Evolutionary conservation across 1,139 yeast species (phyloP).

Genomic region (Kodamaea arcana): DNA sequence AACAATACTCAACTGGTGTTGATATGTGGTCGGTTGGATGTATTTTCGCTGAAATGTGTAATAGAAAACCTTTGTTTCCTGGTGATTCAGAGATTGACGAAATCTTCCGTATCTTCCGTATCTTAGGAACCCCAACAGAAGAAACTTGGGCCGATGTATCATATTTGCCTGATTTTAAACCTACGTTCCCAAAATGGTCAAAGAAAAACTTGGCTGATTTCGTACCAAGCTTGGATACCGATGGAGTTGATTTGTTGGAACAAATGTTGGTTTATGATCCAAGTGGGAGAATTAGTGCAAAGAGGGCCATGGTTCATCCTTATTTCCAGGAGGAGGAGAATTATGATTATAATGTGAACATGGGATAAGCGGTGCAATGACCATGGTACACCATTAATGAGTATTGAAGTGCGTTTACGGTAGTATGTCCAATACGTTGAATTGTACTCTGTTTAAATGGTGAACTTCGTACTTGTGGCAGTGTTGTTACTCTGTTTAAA

Average conservation of each 20-base stretch:
- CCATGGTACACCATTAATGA: no score
- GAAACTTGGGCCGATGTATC: slow-evolving; percentile 96
- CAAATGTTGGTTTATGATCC: slow-evolving; percentile 88
- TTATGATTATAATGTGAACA: slow-evolving; percentile 30
- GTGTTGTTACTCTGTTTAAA: no score
- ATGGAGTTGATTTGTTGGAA: slow-evolving; percentile 79
- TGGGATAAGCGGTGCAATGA: slow-evolving; percentile 32
- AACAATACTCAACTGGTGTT: slow-evolving; percentile 96
- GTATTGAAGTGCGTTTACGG: no score
- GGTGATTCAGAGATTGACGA: slow-evolving; percentile 98
- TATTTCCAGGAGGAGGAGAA: slow-evolving; percentile 64
- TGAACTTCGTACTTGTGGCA: no score
- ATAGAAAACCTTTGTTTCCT: slow-evolving; percentile 90
- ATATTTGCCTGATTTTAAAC: slow-evolving; percentile 89
- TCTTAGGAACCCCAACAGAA: slow-evolving; percentile 93
- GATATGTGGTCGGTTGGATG: slow-evolving; percentile 99
- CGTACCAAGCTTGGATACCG: slow-evolving; percentile 77
- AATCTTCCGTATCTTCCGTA: slow-evolving; percentile 88
- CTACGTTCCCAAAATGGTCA: slow-evolving; percentile 94
- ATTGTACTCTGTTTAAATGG: no score
- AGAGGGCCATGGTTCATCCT: slow-evolving; percentile 86
- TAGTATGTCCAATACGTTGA: no score
- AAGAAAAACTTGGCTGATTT: slow-evolving; percentile 64
- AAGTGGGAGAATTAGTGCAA: slow-evolving; percentile 89
- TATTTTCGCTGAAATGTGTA: slow-evolving; percentile 97